These are phyloP conservation scores for Magnusiomyces suaveolens DNA, from an alignment of 1,139 yeast species.

Conservation along the genomic window DNA sequence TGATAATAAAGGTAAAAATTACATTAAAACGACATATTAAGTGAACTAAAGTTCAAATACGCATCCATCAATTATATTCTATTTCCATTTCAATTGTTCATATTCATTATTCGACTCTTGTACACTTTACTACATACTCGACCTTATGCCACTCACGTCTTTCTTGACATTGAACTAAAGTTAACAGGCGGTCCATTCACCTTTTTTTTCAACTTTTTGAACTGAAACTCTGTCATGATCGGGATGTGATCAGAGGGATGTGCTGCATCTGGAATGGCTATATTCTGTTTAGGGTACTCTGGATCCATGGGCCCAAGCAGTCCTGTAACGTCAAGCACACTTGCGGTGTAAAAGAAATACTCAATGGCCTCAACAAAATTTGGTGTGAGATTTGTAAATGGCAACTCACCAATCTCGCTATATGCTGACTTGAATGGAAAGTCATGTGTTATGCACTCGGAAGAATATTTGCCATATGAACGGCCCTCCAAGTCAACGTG, in stretches of 20 bases:
- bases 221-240: constrained; percentile 63
- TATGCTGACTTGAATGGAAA: constrained; percentile 82
- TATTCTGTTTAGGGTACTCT: constrained; percentile 61
- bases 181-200: constrained; percentile 24
- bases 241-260: constrained; percentile 95
- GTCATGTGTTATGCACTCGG: constrained; percentile 75
- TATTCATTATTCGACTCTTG: too few relatives aligned
- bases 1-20: too few relatives aligned
- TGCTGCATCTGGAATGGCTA: constrained; percentile 91
- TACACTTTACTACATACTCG: too few relatives aligned
- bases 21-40: too few relatives aligned
- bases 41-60: too few relatives aligned
- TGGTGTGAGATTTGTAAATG: constrained; percentile 91
- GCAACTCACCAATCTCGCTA: constrained; percentile 74
- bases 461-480: constrained; percentile 86
- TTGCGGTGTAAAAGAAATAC: constrained; percentile 88
- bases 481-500: constrained; percentile 79
- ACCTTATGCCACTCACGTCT: constrained; percentile 1
- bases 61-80: too few relatives aligned
- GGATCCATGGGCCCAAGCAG: constrained; percentile 76
- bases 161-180: constrained; percentile 17
- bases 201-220: constrained; percentile 42
- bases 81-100: too few relatives aligned
- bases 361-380: constrained; percentile 88
- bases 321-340: constrained; percentile 70